Conservation (phyloP, 2,329 filamentous ascomycete genomes). For the Monascus ruber region DNA sequence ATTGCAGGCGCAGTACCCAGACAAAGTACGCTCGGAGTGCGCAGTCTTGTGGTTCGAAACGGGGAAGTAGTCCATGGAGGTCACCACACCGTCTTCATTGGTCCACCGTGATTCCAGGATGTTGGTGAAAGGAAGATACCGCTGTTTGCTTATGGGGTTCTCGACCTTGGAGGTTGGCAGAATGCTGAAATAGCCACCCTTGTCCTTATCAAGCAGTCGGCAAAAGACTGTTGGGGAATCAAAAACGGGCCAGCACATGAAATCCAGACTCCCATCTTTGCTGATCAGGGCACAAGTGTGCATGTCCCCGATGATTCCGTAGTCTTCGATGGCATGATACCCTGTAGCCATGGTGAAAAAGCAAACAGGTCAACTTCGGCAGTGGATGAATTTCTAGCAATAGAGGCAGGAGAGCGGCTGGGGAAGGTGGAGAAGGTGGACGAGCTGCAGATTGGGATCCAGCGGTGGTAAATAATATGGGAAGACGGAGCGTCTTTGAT, state of each 20-base stretch:
- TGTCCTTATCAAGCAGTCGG: conserved; percentile 60
- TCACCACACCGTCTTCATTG: conserved; percentile 62
- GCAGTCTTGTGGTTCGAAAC: conserved; percentile 49
- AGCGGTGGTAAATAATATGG: neutral
- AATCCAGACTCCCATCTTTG: conserved; percentile 63
- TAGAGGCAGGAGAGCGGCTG: neutral
- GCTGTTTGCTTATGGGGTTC: conserved; percentile 58
- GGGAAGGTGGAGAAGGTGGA: neutral
- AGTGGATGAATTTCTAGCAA: neutral
- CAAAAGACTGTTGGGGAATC: conserved; percentile 68
- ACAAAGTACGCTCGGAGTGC: conserved; percentile 17
- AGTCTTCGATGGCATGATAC: conserved; percentile 52
- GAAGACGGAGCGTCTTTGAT: neutral
- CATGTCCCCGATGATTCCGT: conserved; percentile 74
- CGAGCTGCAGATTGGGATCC: neutral
- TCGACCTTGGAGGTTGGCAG: conserved; percentile 35
- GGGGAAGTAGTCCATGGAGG: conserved; percentile 65
- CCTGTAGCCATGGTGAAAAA: neutral
- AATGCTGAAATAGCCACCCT: conserved; percentile 63
- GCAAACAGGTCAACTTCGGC: too few relatives aligned
- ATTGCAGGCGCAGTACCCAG: conserved; percentile 24
- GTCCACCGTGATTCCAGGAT: conserved; percentile 70
- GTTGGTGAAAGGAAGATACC: conserved; percentile 64
- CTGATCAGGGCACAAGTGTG: conserved; percentile 64
- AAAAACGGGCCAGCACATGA: conserved; percentile 74